phyloP scores from a whole-genome alignment of 2,329 filamentous ascomycete genomes.

The Penicillium nordicum region DNA sequence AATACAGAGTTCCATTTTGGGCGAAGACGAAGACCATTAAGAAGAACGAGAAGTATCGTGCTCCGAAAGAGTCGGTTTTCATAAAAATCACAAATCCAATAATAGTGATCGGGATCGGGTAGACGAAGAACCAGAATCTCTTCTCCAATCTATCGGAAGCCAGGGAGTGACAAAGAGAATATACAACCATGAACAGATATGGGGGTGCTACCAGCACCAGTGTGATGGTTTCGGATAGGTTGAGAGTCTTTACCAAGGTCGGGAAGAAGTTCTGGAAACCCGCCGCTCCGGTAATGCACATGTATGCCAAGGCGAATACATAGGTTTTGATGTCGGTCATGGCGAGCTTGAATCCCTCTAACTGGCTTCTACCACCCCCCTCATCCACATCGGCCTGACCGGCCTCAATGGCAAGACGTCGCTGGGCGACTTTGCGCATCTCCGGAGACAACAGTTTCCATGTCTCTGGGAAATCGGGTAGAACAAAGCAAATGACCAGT shows the following conservation, averaged over 20 bases:
- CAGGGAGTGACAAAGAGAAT: conserved; percentile 45
- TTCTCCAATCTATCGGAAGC: conserved; percentile 45
- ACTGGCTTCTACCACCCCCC: conserved; percentile 46
- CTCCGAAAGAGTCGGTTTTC: conserved; percentile 50
- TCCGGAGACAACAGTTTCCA: conserved; percentile 45
- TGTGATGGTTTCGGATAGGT: conserved; percentile 46
- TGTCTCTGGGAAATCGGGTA: conserved; percentile 47
- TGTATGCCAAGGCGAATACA: conserved; percentile 43
- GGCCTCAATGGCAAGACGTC: conserved; percentile 51
- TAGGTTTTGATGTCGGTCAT: conserved; percentile 52
- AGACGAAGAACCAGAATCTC: conserved; percentile 53
- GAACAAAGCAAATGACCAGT: conserved; percentile 32
- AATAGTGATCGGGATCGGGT: conserved; percentile 52
- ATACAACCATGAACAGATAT: conserved; percentile 54
- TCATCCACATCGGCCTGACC: conserved; percentile 50
- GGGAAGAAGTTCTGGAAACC: conserved; percentile 59
- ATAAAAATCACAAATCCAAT: conserved; percentile 55
- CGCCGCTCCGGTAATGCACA: conserved; percentile 46
- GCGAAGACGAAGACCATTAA: conserved; percentile 56
- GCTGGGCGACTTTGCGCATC: conserved; percentile 46
- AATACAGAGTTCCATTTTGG: conserved; percentile 29
- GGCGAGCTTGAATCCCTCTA: conserved; percentile 51
- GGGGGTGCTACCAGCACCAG: conserved; percentile 53
- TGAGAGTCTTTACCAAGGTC: conserved; percentile 47
- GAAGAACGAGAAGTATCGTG: conserved; percentile 56